Evolutionary conservation across 805 yeast species (phyloP).

Genomic region (Spathaspora girioi): DNA sequence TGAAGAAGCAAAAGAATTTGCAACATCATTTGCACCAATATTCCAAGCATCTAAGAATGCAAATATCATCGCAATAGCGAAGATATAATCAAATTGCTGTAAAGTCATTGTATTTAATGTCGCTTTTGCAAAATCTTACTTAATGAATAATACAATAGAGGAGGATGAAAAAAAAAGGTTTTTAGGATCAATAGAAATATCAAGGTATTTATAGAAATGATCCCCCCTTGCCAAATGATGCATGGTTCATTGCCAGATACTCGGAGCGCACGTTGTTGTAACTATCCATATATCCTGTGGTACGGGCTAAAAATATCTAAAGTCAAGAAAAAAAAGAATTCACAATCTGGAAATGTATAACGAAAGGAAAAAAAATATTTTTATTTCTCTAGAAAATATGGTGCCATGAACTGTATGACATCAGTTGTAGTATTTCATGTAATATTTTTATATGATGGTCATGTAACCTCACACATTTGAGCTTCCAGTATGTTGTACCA

Average conservation of each 20-base stretch:
- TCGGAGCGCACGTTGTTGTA: not conserved
- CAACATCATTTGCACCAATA: slow-evolving; percentile 80
- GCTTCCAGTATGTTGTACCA: no score
- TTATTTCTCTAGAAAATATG: no score
- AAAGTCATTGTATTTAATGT: slow-evolving; percentile 24
- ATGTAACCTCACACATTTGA: no score
- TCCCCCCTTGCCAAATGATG: no score
- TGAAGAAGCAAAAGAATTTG: slow-evolving; percentile 76
- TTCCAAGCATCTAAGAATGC: slow-evolving; percentile 78
- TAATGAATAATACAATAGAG: not conserved
- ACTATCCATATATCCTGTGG: no score
- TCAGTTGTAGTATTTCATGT: no score
- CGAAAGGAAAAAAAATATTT: no score
- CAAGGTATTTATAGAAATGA: not conserved
- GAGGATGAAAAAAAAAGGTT: not conserved
- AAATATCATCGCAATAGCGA: slow-evolving; percentile 65
- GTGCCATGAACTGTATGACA: no score
- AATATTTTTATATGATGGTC: no score
- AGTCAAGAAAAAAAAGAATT: not conserved
- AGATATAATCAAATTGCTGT: slow-evolving; percentile 63
- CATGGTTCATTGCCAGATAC: not conserved
- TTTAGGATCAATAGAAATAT: not conserved
- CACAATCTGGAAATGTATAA: not conserved
- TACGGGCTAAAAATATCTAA: no score
- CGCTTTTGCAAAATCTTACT: not conserved